Conservation (phyloP, 345 rosid species). For the Boechera retrofracta region DNA sequence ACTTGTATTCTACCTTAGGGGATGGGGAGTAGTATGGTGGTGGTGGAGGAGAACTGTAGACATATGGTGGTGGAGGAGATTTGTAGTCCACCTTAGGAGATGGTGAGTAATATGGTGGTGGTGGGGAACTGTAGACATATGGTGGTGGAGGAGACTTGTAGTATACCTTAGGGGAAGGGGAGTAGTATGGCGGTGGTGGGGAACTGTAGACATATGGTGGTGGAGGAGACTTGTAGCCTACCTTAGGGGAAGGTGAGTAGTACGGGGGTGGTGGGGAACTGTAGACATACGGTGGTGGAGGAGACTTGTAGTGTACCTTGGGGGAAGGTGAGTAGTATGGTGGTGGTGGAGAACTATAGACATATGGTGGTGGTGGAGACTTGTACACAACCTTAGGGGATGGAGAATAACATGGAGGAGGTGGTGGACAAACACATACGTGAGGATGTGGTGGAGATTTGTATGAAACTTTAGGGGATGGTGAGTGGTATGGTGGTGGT, state of each 20-base stretch:
- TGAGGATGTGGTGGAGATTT: constrained; percentile 4
- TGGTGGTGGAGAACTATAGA: not conserved
- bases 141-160: not conserved
- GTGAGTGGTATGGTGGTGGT: constrained; percentile 7
- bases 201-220: constrained; percentile 4
- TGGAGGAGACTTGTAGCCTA: not conserved
- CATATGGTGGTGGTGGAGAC: constrained; percentile 16
- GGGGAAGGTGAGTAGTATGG: constrained; percentile 8
- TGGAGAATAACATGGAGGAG: constrained; percentile 14
- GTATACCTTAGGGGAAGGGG: too few relatives aligned
- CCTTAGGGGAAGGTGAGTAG: not conserved
- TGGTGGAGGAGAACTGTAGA: constrained; percentile 9
- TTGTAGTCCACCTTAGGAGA: not conserved
- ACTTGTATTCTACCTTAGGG: not conserved
- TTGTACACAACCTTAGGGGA: constrained; percentile 6
- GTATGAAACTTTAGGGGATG: not conserved
- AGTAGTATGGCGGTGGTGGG: constrained; percentile 4
- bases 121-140: not conserved
- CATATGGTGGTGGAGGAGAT: constrained; percentile 1
- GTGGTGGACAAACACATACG: not conserved
- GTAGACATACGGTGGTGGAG: constrained; percentile 12
- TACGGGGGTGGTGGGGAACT: constrained; percentile 12
- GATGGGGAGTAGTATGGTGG: not conserved
- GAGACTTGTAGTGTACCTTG: not conserved
- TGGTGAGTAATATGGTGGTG: not conserved